Base-by-base conservation (phyloP, 139 green algal species). In the Tetradesmus obliquus region DNA sequence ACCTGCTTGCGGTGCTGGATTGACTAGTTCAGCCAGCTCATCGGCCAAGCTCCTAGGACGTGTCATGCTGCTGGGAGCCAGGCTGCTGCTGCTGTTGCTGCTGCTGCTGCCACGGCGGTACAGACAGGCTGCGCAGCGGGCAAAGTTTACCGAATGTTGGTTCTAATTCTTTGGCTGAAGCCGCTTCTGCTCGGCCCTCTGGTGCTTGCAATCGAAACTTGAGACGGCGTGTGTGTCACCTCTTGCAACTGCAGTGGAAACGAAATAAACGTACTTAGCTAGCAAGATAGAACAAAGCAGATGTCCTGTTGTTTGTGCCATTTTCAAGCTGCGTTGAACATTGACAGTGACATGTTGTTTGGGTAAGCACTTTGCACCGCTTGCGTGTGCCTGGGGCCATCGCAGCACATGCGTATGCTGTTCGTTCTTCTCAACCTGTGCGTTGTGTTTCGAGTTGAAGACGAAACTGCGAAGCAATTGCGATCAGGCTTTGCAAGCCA, bases 21-120 rank as follows among this genome's bases (percentile, higher is more conserved):
- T 94, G 51, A 89, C 79, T 2, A 94, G 71, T 45, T 94, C 79
- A 17, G 85, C 80, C 19, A 94, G 81, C 86, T 93, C 86, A 55
- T 94, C 79, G 2, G 89, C 89, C 0, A 94, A 32, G 51, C 57
- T 55, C 2, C 22, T 58, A 54, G 58, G 45, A 7, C 82, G 55
- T 51, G 57, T 79, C 84, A 88, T 88, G 82, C 17, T 57, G 19
- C 57, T 76, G 17, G 66, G 66, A 76, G 66, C 66, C 66, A 76
- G 66, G 66, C 17, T 76, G 66, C 66, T 76, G 66, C 13, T 76
- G 66, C 66, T 76, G 66, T 19, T 76, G 66, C 66, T 76, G 66
- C 1, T 76, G 66, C 66, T 76, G 66, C 66, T 71, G 57, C 1
- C 60, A 76, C 66, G 4, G 3, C 17, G n/a, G 66, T 76, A 24